phyloP scores from a whole-genome alignment of 2,329 filamentous ascomycete species.

The Neofusicoccum cordaticola region DNA sequence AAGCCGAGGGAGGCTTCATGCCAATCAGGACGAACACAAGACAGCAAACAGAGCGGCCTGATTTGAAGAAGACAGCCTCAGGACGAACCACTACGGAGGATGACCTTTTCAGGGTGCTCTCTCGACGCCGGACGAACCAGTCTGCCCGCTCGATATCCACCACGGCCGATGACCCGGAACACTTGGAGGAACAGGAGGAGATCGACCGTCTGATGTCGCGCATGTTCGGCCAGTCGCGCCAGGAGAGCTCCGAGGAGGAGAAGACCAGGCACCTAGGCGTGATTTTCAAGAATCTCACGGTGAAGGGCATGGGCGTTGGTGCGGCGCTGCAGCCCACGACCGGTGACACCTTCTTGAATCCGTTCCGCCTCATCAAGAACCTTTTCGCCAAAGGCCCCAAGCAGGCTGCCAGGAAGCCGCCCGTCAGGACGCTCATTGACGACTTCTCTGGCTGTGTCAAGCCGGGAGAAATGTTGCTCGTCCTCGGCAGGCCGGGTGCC shows the following conservation, averaged over 20 bases:
- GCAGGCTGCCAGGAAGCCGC: conserved; percentile 47
- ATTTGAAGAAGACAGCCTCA: conserved; percentile 1
- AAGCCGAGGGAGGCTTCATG: conserved; percentile 20
- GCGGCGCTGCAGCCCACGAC: conserved; percentile 61
- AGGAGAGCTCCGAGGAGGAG: conserved; percentile 65
- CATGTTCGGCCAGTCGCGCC: conserved; percentile 66
- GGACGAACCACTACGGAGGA: conserved; percentile 46
- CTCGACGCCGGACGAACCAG: conserved; percentile 47
- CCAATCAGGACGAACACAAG: conserved; percentile 23
- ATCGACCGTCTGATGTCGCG: conserved; percentile 64
- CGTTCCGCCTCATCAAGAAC: conserved; percentile 54
- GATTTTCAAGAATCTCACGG: conserved; percentile 63
- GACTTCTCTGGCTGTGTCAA: conserved; percentile 66
- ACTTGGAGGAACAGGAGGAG: conserved; percentile 45
- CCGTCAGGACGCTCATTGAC: conserved; percentile 63
- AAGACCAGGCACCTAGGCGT: conserved; percentile 67
- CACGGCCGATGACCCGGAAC: not conserved
- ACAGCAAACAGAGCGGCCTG: not conserved
- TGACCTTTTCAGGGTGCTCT: conserved; percentile 51
- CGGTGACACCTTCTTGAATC: conserved; percentile 60
- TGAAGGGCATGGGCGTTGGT: conserved; percentile 60
- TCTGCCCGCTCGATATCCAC: conserved; percentile 20
- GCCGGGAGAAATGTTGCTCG: conserved; percentile 69
- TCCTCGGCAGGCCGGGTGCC: conserved; percentile 65
- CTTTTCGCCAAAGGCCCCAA: conserved; percentile 44